phyloP scores from a whole-genome alignment of 495 filamentous ascomycete species.

The Podospora australis region DNA sequence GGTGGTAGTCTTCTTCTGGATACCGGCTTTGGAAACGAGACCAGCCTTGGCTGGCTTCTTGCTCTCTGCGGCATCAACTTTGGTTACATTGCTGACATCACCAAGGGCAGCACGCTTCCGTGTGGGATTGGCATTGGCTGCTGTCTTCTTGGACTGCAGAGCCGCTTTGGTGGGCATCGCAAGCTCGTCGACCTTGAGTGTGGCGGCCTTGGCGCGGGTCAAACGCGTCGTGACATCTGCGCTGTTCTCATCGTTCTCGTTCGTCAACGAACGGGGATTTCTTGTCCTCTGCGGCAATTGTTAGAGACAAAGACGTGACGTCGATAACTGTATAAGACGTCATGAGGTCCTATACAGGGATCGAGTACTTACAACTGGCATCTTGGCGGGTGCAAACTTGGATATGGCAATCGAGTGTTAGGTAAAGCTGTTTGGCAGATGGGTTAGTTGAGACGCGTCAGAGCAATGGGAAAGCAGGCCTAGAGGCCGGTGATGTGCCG shows the following conservation, averaged over 20 bases:
- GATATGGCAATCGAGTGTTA: conserved; percentile 13
- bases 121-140: conserved; percentile 40
- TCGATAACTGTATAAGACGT: background rate
- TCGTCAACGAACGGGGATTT: conserved; percentile 56
- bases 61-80: conserved; percentile 58
- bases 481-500: background rate
- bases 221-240: conserved; percentile 60
- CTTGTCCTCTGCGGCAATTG: conserved; percentile 13
- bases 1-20: conserved; percentile 69
- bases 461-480: background rate
- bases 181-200: conserved; percentile 52
- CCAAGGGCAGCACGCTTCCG: conserved; percentile 74
- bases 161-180: conserved; percentile 53
- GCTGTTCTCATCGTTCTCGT: conserved; percentile 92
- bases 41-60: conserved; percentile 68
- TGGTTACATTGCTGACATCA: conserved; percentile 92
- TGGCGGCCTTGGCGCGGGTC: conserved; percentile 87
- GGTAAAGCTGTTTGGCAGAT: conserved; percentile 5
- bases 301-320: background rate
- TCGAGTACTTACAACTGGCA: conserved; percentile 46
- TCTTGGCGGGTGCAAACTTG: conserved; percentile 22
- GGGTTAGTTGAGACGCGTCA: conserved; percentile 2
- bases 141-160: conserved; percentile 67
- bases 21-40: conserved; percentile 71
- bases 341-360: background rate